phyloP scores from a whole-genome alignment of 208 protist species.

The Trypanosoma mega region DNA sequence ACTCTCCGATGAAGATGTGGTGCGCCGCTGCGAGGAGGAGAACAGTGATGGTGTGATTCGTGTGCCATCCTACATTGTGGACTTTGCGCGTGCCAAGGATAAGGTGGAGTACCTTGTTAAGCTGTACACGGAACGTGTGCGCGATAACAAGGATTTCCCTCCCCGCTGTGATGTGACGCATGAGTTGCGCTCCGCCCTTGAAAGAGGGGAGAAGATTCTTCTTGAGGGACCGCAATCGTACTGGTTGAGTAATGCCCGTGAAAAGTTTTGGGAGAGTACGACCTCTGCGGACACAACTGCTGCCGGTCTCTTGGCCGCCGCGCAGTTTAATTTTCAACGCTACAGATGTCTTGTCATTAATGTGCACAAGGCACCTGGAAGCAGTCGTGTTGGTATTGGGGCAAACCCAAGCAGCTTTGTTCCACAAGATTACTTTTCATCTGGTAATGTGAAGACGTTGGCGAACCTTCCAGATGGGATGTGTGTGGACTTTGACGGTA shows the following conservation, averaged over 20 bases:
- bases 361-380: conserved; percentile 90
- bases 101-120: conserved; percentile 84
- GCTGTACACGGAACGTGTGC: conserved; percentile 72
- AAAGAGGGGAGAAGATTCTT: conserved; percentile 81
- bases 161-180: conserved; percentile 79
- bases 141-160: conserved; percentile 79
- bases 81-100: conserved; percentile 74
- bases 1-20: conserved; percentile 78
- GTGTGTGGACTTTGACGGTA: conserved; percentile 84
- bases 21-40: conserved; percentile 67
- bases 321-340: conserved; percentile 85
- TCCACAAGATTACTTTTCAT: conserved; percentile 88
- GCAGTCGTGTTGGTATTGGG: conserved; percentile 89
- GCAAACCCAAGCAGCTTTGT: conserved; percentile 89
- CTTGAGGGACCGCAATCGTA: conserved; percentile 92
- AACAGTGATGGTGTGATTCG: conserved; percentile 84
- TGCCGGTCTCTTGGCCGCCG: conserved; percentile 73
- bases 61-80: conserved; percentile 80
- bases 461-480: conserved; percentile 54
- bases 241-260: conserved; percentile 89
- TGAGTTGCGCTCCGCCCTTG: conserved; percentile 67
- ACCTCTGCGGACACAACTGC: conserved; percentile 90
- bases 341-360: conserved; percentile 84
- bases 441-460: conserved; percentile 80
- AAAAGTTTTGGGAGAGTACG: conserved; percentile 92